Conservation (phyloP, 306 rosid species). For the Quercus robur region DNA sequence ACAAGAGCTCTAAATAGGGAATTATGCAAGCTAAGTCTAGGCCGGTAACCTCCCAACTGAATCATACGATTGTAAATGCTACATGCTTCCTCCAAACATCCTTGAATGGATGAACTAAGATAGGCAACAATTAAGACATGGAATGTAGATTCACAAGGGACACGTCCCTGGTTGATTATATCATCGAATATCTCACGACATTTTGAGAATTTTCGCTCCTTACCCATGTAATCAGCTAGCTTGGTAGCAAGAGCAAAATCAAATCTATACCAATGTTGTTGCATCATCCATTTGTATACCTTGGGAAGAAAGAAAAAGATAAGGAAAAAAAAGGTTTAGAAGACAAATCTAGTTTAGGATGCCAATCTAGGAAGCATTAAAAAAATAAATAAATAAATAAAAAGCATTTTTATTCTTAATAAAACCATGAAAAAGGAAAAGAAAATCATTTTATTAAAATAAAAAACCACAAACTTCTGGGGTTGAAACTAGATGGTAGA, state of each 20-base stretch:
- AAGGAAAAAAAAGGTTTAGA: neutral
- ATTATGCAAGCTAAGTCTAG: conserved; percentile 84
- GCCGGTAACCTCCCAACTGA: conserved; percentile 92
- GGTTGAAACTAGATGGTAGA: neutral
- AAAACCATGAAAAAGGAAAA: neutral
- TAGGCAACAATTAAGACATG: conserved; percentile 85
- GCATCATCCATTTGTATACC: conserved; percentile 99
- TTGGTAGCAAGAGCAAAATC: conserved; percentile 86
- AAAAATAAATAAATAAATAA: neutral
- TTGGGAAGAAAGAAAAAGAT: neutral
- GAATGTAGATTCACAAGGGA: conserved; percentile 89
- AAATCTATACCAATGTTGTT: conserved; percentile 71
- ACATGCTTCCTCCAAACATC: conserved; percentile 89
- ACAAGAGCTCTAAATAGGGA: conserved; percentile 75
- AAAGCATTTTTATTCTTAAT: neutral
- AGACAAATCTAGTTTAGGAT: conserved; percentile 4
- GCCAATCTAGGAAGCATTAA: conserved; percentile 4
- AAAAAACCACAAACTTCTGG: neutral
- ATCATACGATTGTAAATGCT: conserved; percentile 81
- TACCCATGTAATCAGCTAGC: conserved; percentile 91
- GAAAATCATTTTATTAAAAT: neutral
- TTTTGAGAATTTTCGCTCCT: conserved; percentile 79
- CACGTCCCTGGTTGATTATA: conserved; percentile 84
- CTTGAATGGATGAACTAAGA: conserved; percentile 74
- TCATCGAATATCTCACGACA: conserved; percentile 92